Evolutionary conservation across 306 rosid genomes (phyloP).

Genomic region (Castanopsis chinensis): DNA sequence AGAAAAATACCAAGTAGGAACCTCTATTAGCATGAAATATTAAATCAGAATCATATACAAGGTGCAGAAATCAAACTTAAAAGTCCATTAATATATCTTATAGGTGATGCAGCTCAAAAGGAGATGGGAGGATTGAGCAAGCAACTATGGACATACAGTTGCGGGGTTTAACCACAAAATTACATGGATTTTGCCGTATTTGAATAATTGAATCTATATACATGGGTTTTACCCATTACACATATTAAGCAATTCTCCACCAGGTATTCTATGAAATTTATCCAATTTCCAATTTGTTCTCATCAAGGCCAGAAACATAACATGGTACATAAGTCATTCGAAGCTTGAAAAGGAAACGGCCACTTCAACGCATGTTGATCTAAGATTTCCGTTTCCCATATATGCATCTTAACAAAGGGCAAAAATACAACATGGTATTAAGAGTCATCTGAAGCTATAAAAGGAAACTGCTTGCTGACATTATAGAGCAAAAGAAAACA

Average conservation of each 20-base stretch:
- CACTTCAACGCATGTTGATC: slow-evolving; percentile 15
- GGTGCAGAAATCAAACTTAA: background rate
- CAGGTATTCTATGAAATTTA: background rate
- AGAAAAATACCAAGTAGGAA: no score
- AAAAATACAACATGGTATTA: slow-evolving; percentile 41
- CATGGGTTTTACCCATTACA: background rate
- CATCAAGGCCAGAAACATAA: background rate
- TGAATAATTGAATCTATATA: background rate
- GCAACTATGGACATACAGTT: background rate
- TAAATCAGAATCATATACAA: no score
- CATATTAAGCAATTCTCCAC: background rate
- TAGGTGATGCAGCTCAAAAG: background rate
- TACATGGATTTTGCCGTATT: background rate
- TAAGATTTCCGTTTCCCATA: slow-evolving; percentile 27
- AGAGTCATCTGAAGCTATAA: slow-evolving; percentile 46
- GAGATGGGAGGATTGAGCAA: background rate
- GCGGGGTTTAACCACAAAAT: background rate
- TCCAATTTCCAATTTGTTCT: slow-evolving; percentile 1
- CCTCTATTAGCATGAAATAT: no score
- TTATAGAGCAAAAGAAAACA: slow-evolving; percentile 35
- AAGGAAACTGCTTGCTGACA: slow-evolving; percentile 41
- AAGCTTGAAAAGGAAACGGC: slow-evolving; percentile 6
- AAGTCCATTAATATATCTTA: background rate
- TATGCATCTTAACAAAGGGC: slow-evolving; percentile 33
- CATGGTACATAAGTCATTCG: background rate